Conservation (phyloP, 2,329 filamentous ascomycete species). For the Daldinia eschscholtzii region DNA sequence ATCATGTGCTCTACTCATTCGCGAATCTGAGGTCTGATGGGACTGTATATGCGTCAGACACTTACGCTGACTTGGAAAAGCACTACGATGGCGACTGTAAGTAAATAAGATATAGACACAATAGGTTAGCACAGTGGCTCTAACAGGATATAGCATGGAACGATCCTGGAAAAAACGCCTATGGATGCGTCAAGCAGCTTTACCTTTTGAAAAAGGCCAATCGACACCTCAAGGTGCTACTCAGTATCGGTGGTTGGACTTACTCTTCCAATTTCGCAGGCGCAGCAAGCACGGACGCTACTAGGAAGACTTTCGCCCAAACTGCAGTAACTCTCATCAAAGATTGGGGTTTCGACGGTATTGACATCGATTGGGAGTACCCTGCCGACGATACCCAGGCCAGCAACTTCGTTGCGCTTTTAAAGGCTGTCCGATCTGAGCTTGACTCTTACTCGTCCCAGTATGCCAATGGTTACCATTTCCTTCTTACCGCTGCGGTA, state of each 20-base stretch:
- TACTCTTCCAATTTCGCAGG: slow-evolving; percentile 81
- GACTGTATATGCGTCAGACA: slow-evolving; percentile 78
- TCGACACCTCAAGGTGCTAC: slow-evolving; percentile 80
- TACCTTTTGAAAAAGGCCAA: slow-evolving; percentile 82
- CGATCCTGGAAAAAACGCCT: slow-evolving; percentile 76
- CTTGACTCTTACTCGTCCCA: slow-evolving; percentile 63
- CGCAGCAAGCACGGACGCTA: slow-evolving; percentile 72
- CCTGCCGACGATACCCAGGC: slow-evolving; percentile 57
- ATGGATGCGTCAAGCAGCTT: slow-evolving; percentile 85
- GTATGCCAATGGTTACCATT: slow-evolving; percentile 62
- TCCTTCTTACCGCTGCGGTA: slow-evolving; percentile 66
- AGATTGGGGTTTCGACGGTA: slow-evolving; percentile 72
- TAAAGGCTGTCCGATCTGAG: slow-evolving; percentile 60
- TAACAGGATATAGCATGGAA: slow-evolving; percentile 63
- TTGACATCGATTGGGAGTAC: slow-evolving; percentile 59
- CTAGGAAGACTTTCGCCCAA: slow-evolving; percentile 75
- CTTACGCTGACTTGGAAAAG: slow-evolving; percentile 78
- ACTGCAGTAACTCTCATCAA: slow-evolving; percentile 77
- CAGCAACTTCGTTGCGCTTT: slow-evolving; percentile 60
- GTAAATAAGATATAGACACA: slow-evolving; percentile 36
- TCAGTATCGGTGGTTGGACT: slow-evolving; percentile 89
- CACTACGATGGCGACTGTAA: slow-evolving; percentile 77
- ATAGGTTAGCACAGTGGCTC: slow-evolving; percentile 9
- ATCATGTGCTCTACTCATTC: slow-evolving; percentile 85
- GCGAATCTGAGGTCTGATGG: slow-evolving; percentile 79